Evolutionary conservation across 1,139 yeast genomes (phyloP).

Genomic region (Yamadazyma pseudoaaseri): DNA sequence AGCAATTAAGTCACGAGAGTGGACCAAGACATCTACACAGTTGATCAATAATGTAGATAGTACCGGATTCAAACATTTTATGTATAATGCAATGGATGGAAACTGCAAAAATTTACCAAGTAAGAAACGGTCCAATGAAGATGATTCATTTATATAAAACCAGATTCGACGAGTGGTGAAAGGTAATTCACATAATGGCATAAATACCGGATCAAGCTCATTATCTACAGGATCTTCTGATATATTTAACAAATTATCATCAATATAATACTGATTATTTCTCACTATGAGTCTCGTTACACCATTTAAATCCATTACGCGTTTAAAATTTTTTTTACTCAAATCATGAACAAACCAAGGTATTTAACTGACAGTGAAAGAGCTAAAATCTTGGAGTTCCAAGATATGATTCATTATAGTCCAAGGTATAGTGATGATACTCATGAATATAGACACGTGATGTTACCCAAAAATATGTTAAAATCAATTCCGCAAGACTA

Average conservation of each 20-base stretch:
- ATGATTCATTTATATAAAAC: conserved; percentile 1
- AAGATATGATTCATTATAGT: conserved; percentile 92
- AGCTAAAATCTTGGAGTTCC: conserved; percentile 84
- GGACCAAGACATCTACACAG: conserved; percentile 4
- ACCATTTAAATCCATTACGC: conserved; percentile 1
- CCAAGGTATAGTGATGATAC: conserved; percentile 89
- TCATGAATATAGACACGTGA: conserved; percentile 88
- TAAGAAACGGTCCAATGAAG: neutral
- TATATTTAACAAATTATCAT: neutral
- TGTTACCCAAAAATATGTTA: conserved; percentile 94
- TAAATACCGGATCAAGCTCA: neutral
- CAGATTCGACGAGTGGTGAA: neutral
- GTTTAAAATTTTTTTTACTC: neutral
- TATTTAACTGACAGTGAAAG: conserved; percentile 81
- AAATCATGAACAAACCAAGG: conserved; percentile 44
- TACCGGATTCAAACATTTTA: conserved; percentile 3
- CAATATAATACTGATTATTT: neutral
- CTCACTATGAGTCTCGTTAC: neutral
- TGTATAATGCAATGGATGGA: conserved; percentile 5
- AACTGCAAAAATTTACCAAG: conserved; percentile 4
- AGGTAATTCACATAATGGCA: neutral
- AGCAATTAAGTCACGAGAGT: neutral
- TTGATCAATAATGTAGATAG: conserved; percentile 4
- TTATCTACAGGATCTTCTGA: neutral
- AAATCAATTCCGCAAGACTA: conserved; percentile 95